Evolutionary conservation across 2,329 filamentous ascomycete genomes (phyloP).

Genomic region (Ophiobolus disseminans): DNA sequence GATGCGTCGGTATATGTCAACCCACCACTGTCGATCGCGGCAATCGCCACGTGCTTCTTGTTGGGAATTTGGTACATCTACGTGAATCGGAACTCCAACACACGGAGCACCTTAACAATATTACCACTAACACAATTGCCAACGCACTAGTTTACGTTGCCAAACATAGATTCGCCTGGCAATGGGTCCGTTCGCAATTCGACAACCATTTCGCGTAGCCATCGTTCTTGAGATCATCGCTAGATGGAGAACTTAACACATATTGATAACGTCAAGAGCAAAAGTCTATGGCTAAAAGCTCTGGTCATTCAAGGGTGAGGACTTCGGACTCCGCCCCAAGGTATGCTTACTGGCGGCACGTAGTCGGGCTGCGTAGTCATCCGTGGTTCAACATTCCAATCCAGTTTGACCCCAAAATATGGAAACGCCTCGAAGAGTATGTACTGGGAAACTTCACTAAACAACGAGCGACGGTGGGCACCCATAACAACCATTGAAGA

Average conservation of each 20-base stretch:
- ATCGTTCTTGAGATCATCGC: constrained; percentile 39
- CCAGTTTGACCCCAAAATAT: constrained; percentile 20
- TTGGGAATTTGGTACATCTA: constrained; percentile 30
- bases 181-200: constrained; percentile 41
- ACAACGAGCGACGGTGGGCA: constrained; percentile 18
- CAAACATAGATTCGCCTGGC: constrained; percentile 34
- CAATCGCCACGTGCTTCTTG: constrained; percentile 46
- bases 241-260: constrained; percentile 34
- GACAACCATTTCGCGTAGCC: constrained; percentile 35
- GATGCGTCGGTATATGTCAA: constrained; percentile 46
- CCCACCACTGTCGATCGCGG: constrained; percentile 39
- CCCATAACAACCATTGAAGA: constrained; percentile 18
- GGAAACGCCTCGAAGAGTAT: constrained; percentile 16
- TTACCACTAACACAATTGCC: constrained; percentile 42
- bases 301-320: constrained; percentile 44
- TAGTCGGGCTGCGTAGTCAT: constrained; percentile 18
- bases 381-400: constrained; percentile 13
- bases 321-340: constrained; percentile 49
- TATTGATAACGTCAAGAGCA: constrained; percentile 42
- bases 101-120: constrained; percentile 38
- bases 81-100: not conserved
- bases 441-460: constrained; percentile 26
- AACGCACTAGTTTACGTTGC: constrained; percentile 42
- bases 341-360: constrained; percentile 31
- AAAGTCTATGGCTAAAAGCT: constrained; percentile 51